Percentiles rank a stretch among this genome's conserved stretches.
Conservation (phyloP, 345 rosid genomes). For the Leavenworthia alabamica region DNA sequence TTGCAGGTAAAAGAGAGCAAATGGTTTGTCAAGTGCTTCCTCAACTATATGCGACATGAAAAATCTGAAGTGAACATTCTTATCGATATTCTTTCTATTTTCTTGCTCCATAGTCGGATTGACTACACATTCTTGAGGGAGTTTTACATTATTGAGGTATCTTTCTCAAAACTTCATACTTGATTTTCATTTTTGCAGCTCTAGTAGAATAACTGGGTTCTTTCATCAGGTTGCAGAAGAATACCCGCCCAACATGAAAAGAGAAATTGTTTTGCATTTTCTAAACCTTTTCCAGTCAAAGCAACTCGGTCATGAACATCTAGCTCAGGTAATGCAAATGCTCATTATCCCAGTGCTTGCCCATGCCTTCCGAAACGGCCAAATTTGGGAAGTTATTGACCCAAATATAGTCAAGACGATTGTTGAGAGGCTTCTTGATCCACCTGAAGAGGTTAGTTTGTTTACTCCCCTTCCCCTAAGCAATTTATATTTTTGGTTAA, state of each 20-base stretch:
- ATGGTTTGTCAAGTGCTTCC: constrained; percentile 95
- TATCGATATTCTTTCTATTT: constrained; percentile 83
- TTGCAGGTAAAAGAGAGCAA: constrained; percentile 58
- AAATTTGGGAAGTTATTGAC: constrained; percentile 96
- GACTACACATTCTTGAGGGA: constrained; percentile 92
- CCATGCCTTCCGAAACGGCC: constrained; percentile 78
- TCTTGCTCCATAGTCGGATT: constrained; percentile 80
- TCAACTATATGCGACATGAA: constrained; percentile 81
- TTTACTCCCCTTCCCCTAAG: constrained; percentile 11
- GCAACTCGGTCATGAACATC: constrained; percentile 76
- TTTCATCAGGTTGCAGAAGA: constrained; percentile 84
- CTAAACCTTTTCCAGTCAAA: constrained; percentile 82
- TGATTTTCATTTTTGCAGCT: constrained; percentile 16
- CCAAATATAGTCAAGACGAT: constrained; percentile 70
- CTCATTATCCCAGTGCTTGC: constrained; percentile 97
- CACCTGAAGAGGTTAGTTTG: constrained; percentile 84
- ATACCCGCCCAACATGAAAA: constrained; percentile 73
- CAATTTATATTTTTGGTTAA: background rate
- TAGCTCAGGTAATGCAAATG: constrained; percentile 95
- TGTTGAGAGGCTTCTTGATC: constrained; percentile 97
- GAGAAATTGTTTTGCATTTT: constrained; percentile 67
- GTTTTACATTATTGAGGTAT: constrained; percentile 93
- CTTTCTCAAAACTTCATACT: background rate
- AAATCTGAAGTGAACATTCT: constrained; percentile 70
- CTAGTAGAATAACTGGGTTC: constrained; percentile 11